These are phyloP conservation scores for Lasiodiplodia hormozganensis DNA, from an alignment of 2,329 filamentous ascomycete species.

Conservation along the genomic window DNA sequence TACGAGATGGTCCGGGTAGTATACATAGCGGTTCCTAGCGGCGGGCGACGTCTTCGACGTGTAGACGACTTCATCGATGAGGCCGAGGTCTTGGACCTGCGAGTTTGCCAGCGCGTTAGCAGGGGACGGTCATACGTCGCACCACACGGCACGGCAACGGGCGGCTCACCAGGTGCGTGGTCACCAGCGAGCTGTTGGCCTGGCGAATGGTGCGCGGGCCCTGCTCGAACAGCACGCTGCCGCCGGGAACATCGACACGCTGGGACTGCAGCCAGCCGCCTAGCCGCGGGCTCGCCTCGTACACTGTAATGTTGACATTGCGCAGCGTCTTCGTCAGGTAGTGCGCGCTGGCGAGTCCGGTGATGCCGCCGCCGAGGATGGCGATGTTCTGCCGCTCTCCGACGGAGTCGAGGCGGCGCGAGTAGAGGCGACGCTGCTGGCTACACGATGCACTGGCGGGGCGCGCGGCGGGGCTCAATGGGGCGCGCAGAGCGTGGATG, in stretches of 20 bases:
- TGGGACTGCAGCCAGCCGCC: slow-evolving; percentile 87
- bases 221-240: slow-evolving; percentile 76
- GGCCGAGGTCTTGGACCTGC: slow-evolving; percentile 53
- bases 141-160: background rate
- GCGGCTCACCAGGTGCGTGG: slow-evolving; percentile 71
- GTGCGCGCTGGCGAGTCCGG: slow-evolving; percentile 64
- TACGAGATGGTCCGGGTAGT: slow-evolving; percentile 85
- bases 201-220: slow-evolving; percentile 80
- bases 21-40: slow-evolving; percentile 76
- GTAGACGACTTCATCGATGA: slow-evolving; percentile 64
- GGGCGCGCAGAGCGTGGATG: slow-evolving; percentile 7
- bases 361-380: slow-evolving; percentile 60
- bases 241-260: slow-evolving; percentile 65
- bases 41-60: slow-evolving; percentile 59
- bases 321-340: slow-evolving; percentile 75
- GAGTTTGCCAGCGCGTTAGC: slow-evolving; percentile 2
- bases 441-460: slow-evolving; percentile 12
- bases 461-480: slow-evolving; percentile 7
- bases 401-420: slow-evolving; percentile 35
- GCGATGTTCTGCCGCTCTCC: slow-evolving; percentile 48
- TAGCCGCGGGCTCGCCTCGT: slow-evolving; percentile 72
- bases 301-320: slow-evolving; percentile 76
- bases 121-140: background rate
- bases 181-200: slow-evolving; percentile 65
- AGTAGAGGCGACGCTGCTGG: slow-evolving; percentile 37